These are phyloP conservation scores for Annulohypoxylon bovei DNA, from an alignment of 495 filamentous ascomycete species.

Conservation along the genomic window DNA sequence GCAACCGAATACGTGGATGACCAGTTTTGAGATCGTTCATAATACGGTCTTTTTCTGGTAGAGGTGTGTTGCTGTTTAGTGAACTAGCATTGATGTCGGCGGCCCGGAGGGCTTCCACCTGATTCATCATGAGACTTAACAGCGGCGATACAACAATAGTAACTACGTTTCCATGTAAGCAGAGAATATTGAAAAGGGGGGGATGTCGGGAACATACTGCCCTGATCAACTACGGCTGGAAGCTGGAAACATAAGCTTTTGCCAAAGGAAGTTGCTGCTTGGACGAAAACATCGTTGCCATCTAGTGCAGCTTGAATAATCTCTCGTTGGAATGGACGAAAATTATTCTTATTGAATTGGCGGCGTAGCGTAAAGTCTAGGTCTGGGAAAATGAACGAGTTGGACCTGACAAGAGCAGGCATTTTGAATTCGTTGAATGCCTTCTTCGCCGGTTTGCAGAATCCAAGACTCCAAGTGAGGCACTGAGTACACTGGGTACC, in stretches of 20 bases:
- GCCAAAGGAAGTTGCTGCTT: constrained; percentile 95
- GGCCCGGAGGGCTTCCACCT: constrained; percentile 81
- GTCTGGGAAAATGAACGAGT: constrained; percentile 64
- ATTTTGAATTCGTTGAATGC: constrained; percentile 38
- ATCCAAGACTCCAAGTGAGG: neutral
- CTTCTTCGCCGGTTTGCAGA: neutral
- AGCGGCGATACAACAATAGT: constrained; percentile 93
- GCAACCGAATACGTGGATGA: constrained; percentile 81
- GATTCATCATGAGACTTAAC: constrained; percentile 93
- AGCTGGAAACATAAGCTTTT: constrained; percentile 96
- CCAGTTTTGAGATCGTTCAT: constrained; percentile 84
- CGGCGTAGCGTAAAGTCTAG: constrained; percentile 85
- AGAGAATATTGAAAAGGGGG: neutral
- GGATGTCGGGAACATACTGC: constrained; percentile 63
- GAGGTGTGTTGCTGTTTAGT: constrained; percentile 82
- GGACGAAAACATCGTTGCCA: constrained; percentile 91
- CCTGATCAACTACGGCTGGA: constrained; percentile 85
- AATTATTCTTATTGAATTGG: constrained; percentile 76
- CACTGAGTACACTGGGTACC: neutral
- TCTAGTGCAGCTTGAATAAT: constrained; percentile 84
- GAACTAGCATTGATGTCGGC: constrained; percentile 82
- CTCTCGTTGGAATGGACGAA: constrained; percentile 84
- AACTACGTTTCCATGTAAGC: constrained; percentile 59
- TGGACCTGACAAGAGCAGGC: constrained; percentile 53
- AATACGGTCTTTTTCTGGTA: constrained; percentile 71